Evolutionary conservation across 805 yeast species (phyloP), one percentile per base, ranked within the genome.

Genomic region (Saccharomyces eubayanus): DNA sequence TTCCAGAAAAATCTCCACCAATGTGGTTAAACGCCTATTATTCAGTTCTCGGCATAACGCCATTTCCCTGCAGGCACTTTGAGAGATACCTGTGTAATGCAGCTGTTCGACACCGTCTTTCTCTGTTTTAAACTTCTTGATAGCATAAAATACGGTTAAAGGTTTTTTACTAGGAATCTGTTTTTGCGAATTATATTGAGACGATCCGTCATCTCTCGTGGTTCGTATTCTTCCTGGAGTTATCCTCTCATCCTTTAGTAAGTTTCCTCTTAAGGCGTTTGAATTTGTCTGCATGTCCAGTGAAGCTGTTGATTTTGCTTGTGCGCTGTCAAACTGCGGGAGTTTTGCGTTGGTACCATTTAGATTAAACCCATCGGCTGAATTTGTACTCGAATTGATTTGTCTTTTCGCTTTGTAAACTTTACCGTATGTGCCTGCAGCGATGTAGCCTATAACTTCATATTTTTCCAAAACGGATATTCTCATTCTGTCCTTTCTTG

Each of bases 351-450:
- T 61, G 54, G 52, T 48, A 8, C 47, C 41, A 21, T 48, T 53
- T 4, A 51, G 28, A 28, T 53, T 47, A 4, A 48, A 31, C 2
- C 47, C 41, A 31, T 46, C 24, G 16, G 53, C 60, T 8, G 54
- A 47, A 20, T 48, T 60, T 27, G 49, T 9, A 31, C 48, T 54
- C 2, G 21, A 36, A 8, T 11, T 16, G 3, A 36, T 8, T 16
- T 36, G 43, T 8, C 83, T 77, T 57, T 80, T 79, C 6, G 97
- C 98, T 67, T 94, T 92, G 74, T 90, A 94, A 21, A 94, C 99
- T 67, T 89, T 90, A 54, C 99, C 99, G 69, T 94, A 94, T 0
- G 99, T 94, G 43, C 99, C 99, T 0, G 99, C 97, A 1, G 99
- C 99, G 55, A 94, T 94, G 70, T 94, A 94, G 0, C 99, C 99